Percentiles rank a stretch among this genome's conserved stretches.
phyloP scores from a whole-genome alignment of 2,329 filamentous ascomycete genomes.

The Xylariaceae sp. region DNA sequence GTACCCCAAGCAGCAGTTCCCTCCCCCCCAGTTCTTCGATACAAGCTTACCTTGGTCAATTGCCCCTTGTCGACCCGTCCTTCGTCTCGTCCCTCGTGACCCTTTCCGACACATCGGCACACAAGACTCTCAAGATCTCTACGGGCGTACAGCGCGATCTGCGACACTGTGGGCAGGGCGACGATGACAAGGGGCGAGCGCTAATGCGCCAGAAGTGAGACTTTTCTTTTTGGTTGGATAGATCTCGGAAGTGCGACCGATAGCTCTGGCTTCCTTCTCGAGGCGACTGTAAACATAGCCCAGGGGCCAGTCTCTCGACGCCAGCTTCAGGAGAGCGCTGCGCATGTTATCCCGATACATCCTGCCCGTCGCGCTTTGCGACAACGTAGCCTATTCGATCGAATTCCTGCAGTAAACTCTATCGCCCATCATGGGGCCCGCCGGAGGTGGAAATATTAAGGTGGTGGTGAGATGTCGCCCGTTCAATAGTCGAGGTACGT shows the following conservation, averaged over 20 bases:
- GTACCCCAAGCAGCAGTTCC: not conserved
- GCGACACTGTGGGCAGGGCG: conserved; percentile 3
- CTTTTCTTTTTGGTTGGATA: conserved; percentile 13
- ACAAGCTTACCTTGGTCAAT: conserved; percentile 10
- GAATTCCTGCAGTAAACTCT: conserved; percentile 22
- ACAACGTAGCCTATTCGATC: conserved; percentile 17
- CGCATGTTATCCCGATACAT: conserved; percentile 17
- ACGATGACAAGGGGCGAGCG: conserved; percentile 17
- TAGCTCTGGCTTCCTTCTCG: not conserved
- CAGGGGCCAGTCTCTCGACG: not conserved
- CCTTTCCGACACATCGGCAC: not conserved
- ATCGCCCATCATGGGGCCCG: conserved; percentile 49
- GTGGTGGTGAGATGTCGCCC: conserved; percentile 95
- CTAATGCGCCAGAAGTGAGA: conserved; percentile 14
- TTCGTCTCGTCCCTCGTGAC: not conserved
- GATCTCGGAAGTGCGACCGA: conserved; percentile 10
- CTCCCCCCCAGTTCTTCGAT: not conserved
- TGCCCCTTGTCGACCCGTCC: conserved; percentile 5
- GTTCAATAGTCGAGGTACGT: conserved; percentile 87
- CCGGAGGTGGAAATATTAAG: conserved; percentile 95
- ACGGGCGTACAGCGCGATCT: not conserved
- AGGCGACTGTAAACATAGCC: conserved; percentile 2
- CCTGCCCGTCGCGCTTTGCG: conserved; percentile 24
- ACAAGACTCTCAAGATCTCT: conserved; percentile 1
- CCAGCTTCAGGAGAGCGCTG: conserved; percentile 3